Evolutionary conservation across 768 basidiomycete genomes (phyloP), one percentile per base, ranked within the genome.

Genomic region (Coprinellus aureogranulatus): DNA sequence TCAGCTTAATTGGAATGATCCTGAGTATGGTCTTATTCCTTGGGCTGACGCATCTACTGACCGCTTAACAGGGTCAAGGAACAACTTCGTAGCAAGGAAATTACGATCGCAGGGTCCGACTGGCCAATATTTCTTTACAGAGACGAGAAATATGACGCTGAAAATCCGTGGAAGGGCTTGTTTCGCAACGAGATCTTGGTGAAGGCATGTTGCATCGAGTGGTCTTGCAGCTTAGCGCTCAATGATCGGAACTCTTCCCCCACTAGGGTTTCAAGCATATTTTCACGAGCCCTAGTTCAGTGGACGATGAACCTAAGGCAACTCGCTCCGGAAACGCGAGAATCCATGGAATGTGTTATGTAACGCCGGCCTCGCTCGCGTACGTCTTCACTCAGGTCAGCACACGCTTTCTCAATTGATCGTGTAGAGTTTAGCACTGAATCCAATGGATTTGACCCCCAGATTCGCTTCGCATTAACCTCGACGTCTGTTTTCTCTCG

Each of bases 221-320:
- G 34, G 10, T n/a, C n/a, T n/a, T n/a, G n/a, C n/a, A n/a, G n/a
- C n/a, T n/a, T n/a, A n/a, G n/a, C n/a, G n/a, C n/a, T n/a, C n/a
- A n/a, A n/a, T n/a, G n/a, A n/a, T n/a, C n/a, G n/a, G n/a, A n/a
- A n/a, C n/a, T n/a, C n/a, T n/a, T n/a, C n/a, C n/a, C 22, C 2
- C 3, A 20, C 28, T 22, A 55, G 54, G 54, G 12, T 9, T 55
- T 27, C 18, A 55, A 55, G 28, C 44, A 55, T 30, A 46, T 55
- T 28, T 55, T 55, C 18, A 55, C 54, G 4, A 45, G 42, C 1
- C 54, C 54, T 4, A 55, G 54, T 42, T 55, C 54, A 4, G 42
- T 46, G 1, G 54, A 46, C 11, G 41, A 46, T 16, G 54, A 45
- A 10, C 23, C 40, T 2, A 22, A 26, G 20, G 44, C 54, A 14